phyloP scores from a whole-genome alignment of 164 flowering plant species.

The Vitis labrusca region DNA sequence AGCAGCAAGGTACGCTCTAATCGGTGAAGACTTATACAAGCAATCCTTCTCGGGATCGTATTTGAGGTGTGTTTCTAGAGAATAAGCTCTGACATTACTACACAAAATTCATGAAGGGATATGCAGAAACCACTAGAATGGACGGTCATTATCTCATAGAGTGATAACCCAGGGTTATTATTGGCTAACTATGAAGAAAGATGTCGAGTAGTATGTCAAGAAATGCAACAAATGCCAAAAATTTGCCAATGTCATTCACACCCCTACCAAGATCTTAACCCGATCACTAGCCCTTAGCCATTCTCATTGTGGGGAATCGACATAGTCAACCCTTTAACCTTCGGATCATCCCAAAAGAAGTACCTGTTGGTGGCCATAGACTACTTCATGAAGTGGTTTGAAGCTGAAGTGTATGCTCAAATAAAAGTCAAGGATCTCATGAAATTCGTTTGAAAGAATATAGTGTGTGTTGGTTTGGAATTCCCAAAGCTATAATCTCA shows the following conservation, averaged over 20 bases:
- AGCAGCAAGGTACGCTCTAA: no score
- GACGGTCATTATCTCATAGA: not conserved
- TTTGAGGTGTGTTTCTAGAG: no score
- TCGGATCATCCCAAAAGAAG: not conserved
- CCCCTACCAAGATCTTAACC: not conserved
- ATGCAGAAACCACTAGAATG: not conserved
- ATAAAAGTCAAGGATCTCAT: no score
- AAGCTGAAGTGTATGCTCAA: no score
- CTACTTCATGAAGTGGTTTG: not conserved
- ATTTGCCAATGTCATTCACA: not conserved
- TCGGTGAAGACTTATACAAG: no score
- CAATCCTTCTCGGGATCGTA: no score
- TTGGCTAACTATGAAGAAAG: not conserved
- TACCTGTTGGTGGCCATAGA: not conserved
- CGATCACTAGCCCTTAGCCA: not conserved
- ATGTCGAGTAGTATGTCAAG: not conserved
- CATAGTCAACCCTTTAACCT: not conserved
- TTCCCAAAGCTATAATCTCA: no score
- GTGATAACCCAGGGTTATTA: not conserved
- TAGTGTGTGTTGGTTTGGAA: no score
- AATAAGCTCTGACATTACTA: not conserved
- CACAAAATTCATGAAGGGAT: not conserved
- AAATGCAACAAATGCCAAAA: not conserved
- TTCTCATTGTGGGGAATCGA: not conserved
- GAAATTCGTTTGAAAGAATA: no score